Percentiles rank a stretch among this genome's conserved stretches.
Evolutionary conservation across 352 stramenopile species (phyloP).

Genomic region (Globisporangium lucens): DNA sequence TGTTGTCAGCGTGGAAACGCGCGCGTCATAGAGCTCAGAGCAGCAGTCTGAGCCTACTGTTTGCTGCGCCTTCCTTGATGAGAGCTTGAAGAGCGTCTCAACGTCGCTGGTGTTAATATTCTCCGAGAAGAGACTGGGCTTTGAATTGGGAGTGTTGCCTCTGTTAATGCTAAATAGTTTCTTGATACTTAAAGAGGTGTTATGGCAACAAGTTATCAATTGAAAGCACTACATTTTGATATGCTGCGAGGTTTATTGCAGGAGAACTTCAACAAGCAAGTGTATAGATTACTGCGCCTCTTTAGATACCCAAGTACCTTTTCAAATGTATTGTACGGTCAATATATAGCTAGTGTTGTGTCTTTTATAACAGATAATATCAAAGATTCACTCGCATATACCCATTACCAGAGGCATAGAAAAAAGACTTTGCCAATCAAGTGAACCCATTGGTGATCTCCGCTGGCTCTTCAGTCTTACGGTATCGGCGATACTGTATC

Average conservation of each 20-base stretch:
- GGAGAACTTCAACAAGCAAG: too few relatives aligned
- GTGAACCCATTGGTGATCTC: not conserved
- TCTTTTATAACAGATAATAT: not conserved
- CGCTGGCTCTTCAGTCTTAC: not conserved
- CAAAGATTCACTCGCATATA: not conserved
- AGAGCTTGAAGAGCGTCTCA: not conserved
- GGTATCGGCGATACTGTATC: not conserved
- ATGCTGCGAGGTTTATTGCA: too few relatives aligned
- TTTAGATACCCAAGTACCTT: too few relatives aligned
- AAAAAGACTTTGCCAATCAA: not conserved
- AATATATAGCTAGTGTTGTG: too few relatives aligned
- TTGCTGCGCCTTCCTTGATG: not conserved
- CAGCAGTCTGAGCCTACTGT: not conserved
- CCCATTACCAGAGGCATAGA: not conserved
- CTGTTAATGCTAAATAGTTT: too few relatives aligned
- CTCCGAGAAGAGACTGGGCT: not conserved
- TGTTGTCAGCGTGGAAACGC: not conserved
- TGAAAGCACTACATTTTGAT: too few relatives aligned
- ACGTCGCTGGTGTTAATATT: not conserved
- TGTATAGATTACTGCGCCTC: too few relatives aligned
- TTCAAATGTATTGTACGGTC: too few relatives aligned
- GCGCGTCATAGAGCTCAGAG: not conserved
- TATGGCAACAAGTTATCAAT: too few relatives aligned
- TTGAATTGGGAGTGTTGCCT: not conserved
- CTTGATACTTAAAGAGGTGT: too few relatives aligned